Percentiles rank a stretch among this genome's conserved stretches.
Evolutionary conservation across 2,329 filamentous ascomycete species (phyloP).

Genomic region (Catunica adiposa): DNA sequence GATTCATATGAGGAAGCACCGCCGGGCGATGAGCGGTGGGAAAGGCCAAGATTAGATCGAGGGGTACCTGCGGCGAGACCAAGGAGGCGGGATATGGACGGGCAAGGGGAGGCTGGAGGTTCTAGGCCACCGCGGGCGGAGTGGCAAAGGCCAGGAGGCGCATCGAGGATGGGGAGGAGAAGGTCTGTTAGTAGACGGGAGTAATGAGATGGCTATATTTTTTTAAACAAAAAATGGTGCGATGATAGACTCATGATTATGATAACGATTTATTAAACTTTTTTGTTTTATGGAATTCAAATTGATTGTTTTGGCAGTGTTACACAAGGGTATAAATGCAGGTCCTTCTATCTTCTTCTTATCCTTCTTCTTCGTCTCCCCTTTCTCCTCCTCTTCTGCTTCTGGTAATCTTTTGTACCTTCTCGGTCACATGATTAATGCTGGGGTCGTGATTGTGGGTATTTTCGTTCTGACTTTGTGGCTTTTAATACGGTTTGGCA

Average conservation of each 20-base stretch:
- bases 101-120: not conserved
- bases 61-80: not conserved
- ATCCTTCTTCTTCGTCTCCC: not conserved
- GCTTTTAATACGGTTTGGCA: conserved; percentile 61
- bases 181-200: not conserved
- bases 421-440: not conserved
- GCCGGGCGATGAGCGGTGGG: not conserved
- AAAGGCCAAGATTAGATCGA: not conserved
- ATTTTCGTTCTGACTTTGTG: too few relatives aligned
- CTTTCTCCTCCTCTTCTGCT: not conserved
- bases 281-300: not conserved
- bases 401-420: not conserved
- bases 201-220: not conserved
- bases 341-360: not conserved
- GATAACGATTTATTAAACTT: not conserved
- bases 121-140: not conserved
- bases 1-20: not conserved
- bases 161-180: not conserved
- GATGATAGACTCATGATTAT: not conserved
- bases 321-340: conserved; percentile 1
- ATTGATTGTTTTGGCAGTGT: not conserved
- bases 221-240: not conserved
- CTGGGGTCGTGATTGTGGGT: too few relatives aligned
- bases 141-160: not conserved
- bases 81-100: not conserved